Base-by-base conservation (phyloP, 2,329 filamentous ascomycete species). In the Fusarium liriodendri region DNA sequence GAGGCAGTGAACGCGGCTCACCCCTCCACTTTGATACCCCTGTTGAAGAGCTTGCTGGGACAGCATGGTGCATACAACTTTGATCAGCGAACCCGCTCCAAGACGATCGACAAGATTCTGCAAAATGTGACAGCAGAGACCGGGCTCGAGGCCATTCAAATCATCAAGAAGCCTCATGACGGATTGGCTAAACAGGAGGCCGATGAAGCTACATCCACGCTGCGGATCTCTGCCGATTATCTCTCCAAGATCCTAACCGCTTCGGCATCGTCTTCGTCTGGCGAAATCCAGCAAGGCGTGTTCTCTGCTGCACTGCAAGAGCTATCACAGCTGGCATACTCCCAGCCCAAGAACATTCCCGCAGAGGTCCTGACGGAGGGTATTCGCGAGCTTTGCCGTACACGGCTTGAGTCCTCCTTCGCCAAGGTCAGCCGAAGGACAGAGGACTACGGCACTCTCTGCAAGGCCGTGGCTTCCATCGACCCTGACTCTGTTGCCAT, bases 11-110 rank as follows among this genome's bases (percentile, higher is more conserved):
- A 92, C 2, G 89, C 92, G 68, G 84, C 87, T 6, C 85, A 92
- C 7, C 89, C 92, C 0, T 84, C 85, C 6, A 86, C 91, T 25
- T 87, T 94, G 2, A 82, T 88, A 5, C 84, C 88, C 1, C 85
- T 96, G 8, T 83, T 97, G 14, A 86, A 87, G 45, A 89, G 90
- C 27, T 84, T 98, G n/a, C 87, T 97, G 50, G 89, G 90, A 40
- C 89, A 90, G 60, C 86, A 92, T 69, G 94, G 94, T 2, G 88
- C 89, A 2, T 91, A 94, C 75, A 94, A 93, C 79, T 97, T 98
- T 78, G 97, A 98, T 79, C 92, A 94, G 72, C 87, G 93, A 66
- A 97, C 95, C 1, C 97, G 93, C 80, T 93, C 92, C 2, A 97
- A 96, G 83, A 96, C 94, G 0, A 85, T 98, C 1, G 94, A 97